Conservation (phyloP, 805 yeast genomes). For the Kluyveromyces wickerhamii region DNA sequence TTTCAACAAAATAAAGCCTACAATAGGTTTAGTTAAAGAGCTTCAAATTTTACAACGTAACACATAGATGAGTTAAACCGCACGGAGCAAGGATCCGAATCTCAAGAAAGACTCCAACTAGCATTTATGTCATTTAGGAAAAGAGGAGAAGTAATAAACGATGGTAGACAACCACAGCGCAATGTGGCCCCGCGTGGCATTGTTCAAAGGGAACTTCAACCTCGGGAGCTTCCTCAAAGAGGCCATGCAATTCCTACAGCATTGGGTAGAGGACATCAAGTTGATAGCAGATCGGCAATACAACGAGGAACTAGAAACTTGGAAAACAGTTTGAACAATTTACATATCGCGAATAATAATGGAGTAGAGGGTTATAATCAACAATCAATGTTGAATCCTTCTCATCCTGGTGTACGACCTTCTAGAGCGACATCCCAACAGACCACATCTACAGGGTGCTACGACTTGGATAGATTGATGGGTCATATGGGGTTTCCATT, state of each 20-base stretch:
- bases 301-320: too few relatives aligned
- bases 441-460: slow-evolving; percentile 72
- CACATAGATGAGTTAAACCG: too few relatives aligned
- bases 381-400: slow-evolving; percentile 3
- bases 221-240: slow-evolving; percentile 18
- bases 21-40: too few relatives aligned
- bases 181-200: slow-evolving; percentile 1
- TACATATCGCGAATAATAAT: too few relatives aligned
- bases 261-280: slow-evolving; percentile 4
- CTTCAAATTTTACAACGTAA: too few relatives aligned
- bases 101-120: too few relatives aligned
- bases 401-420: slow-evolving; percentile 61
- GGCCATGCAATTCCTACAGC: slow-evolving; percentile 3
- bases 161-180: slow-evolving; percentile 7
- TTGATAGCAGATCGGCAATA: too few relatives aligned
- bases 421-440: slow-evolving; percentile 66
- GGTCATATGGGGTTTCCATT: slow-evolving; percentile 82
- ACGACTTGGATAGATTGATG: slow-evolving; percentile 64
- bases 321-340: too few relatives aligned
- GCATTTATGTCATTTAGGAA: slow-evolving; percentile 61
- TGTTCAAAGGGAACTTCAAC: slow-evolving; percentile 5
- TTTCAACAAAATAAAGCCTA: background rate
- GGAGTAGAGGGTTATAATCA: too few relatives aligned
- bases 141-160: slow-evolving; percentile 41
- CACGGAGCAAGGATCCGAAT: too few relatives aligned